Evolutionary conservation across 2,329 filamentous ascomycete genomes (phyloP), one percentile per base, ranked within the genome.

Genomic region (Myrmaecium sp.): DNA sequence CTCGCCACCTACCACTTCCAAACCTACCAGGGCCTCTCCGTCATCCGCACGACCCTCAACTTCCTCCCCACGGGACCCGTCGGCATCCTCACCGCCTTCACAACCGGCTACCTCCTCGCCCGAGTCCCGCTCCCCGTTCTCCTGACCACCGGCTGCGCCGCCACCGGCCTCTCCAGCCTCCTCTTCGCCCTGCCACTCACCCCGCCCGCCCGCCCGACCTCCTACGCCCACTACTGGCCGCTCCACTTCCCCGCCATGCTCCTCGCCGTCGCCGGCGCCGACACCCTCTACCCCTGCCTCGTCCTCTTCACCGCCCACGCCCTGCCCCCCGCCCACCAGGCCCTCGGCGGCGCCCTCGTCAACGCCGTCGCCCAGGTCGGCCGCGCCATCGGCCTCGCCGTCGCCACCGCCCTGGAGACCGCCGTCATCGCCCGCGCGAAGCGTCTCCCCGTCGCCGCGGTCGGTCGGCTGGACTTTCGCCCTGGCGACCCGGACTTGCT

Each of bases 1-100:
- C 75, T 64, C 37, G 62, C 68, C 2, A 77, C 73, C 7, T 77
- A 71, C 46, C 73, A 66, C 28, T 77, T 64, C 47, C 73, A 78
- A 44, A 61, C 70, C 33, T 75, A 65, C 41, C 69, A 71, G 39
- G 62, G 58, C 1, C 56, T 69, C 3, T 58, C 56, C 2, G 53
- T 69, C 0, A 47, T 76, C 13, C 62, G 74, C 34, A 76, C 72
- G 0, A 74, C 69, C 6, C 45, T 77, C 8, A 67, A 71, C 5
- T 77, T 76, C 42, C 57, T 77, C n/a, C 71, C 73, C 1, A 71
- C 68, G 0, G 72, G 71, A 14, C 54, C 69, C 0, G 53, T 53
- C 9, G 73, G 73, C 6, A 42, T 64, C 8, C 33, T 66, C 13
- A 63, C 66, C 2, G 64, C 66, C 9, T 52, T 64, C 32, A 42